Percentiles rank a stretch among this genome's conserved stretches.
These are phyloP conservation scores for Hyaloscypha finlandica DNA, from an alignment of 495 filamentous ascomycete genomes.

Conservation along the genomic window DNA sequence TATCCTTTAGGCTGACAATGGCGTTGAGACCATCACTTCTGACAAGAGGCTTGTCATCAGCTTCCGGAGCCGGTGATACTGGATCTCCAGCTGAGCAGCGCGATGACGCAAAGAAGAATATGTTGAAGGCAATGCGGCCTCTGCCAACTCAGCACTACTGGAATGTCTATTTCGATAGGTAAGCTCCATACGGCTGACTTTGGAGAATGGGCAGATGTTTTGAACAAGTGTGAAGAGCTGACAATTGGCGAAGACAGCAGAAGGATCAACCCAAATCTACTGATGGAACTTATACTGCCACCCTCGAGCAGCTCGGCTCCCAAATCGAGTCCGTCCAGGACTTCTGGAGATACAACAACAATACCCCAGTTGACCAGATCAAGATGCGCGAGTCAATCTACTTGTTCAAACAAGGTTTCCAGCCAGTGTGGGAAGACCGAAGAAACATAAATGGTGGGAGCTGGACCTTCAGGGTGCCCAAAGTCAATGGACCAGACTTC, in stretches of 20 bases:
- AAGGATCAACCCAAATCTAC: slow-evolving; percentile 43
- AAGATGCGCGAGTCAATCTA: slow-evolving; percentile 81
- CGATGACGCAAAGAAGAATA: slow-evolving; percentile 60
- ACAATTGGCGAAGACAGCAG: slow-evolving; percentile 36
- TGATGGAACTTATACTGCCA: slow-evolving; percentile 56
- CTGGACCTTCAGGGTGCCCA: slow-evolving; percentile 86
- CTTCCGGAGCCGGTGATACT: slow-evolving; percentile 50
- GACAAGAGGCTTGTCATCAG: slow-evolving; percentile 52
- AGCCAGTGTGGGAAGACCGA: slow-evolving; percentile 88
- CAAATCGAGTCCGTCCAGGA: slow-evolving; percentile 74
- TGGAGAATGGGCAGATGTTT: not conserved
- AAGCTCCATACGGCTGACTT: slow-evolving; percentile 13
- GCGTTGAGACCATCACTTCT: slow-evolving; percentile 52
- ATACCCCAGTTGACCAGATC: slow-evolving; percentile 75
- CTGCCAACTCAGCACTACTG: slow-evolving; percentile 62
- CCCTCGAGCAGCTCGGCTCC: slow-evolving; percentile 65
- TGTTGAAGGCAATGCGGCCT: slow-evolving; percentile 59
- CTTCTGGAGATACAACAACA: slow-evolving; percentile 91
- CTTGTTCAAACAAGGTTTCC: slow-evolving; percentile 83
- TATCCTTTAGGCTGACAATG: slow-evolving; percentile 38
- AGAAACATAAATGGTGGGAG: slow-evolving; percentile 78
- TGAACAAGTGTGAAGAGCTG: not conserved
- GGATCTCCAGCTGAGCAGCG: slow-evolving; percentile 57
- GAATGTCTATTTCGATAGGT: slow-evolving; percentile 61
- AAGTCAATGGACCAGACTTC: slow-evolving; percentile 68